phyloP scores from a whole-genome alignment of 306 rosid species.

The Coriaria nepalensis region DNA sequence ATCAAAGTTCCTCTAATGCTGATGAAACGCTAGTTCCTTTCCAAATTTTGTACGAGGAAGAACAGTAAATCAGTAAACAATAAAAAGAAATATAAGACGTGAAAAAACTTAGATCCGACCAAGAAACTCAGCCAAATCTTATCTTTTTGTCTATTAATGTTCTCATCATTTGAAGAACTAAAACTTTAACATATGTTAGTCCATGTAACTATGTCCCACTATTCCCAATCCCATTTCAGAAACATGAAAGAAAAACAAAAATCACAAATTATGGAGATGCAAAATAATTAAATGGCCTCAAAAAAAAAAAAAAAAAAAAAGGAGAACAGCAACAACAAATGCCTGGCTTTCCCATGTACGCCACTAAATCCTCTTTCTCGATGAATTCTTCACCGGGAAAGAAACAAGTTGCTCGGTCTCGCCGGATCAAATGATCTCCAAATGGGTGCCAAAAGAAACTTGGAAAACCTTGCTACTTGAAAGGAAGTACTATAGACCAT shows the following conservation, averaged over 20 bases:
- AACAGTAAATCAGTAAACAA: no score
- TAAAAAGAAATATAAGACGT: no score
- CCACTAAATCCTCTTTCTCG: conserved; percentile 26
- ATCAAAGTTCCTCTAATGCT: no score
- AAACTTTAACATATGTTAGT: conserved; percentile 16
- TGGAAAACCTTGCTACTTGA: conserved; percentile 7
- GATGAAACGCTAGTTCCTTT: no score
- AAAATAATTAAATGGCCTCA: background rate
- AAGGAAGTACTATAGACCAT: background rate
- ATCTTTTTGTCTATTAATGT: conserved; percentile 17
- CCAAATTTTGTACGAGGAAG: no score
- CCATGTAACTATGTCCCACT: conserved; percentile 13
- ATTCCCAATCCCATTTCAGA: conserved; percentile 14
- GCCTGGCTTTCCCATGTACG: conserved; percentile 99
- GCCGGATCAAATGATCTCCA: no score
- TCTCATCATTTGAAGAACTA: conserved; percentile 17
- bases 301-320: conserved; percentile 1
- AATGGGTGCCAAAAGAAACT: conserved; percentile 11
- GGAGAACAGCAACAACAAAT: conserved; percentile 34
- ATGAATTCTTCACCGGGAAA: conserved; percentile 34
- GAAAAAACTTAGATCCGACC: background rate
- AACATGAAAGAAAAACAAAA: conserved; percentile 6
- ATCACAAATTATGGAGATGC: background rate
- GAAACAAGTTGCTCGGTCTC: background rate
- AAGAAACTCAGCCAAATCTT: conserved; percentile 48